Percentiles rank a stretch among this genome's conserved stretches.
Evolutionary conservation across 805 yeast species (phyloP).

Genomic region (Starmerella lactis-condensi): DNA sequence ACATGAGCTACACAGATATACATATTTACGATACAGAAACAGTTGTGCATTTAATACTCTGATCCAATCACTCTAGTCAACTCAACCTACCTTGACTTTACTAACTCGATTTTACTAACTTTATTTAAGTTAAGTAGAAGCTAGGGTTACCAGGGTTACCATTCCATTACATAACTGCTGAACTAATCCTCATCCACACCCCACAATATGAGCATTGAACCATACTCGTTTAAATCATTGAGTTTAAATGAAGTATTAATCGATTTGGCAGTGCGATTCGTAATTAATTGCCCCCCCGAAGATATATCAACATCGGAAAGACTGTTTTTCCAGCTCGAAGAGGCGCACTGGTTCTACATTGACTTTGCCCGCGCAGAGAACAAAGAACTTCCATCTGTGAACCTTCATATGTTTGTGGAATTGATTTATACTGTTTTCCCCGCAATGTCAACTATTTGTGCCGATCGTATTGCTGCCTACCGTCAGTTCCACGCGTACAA

Average conservation of each 20-base stretch:
- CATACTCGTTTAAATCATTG: too few relatives aligned
- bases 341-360: constrained; percentile 93
- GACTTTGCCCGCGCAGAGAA: constrained; percentile 62
- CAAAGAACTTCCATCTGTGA: constrained; percentile 57
- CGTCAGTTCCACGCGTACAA: constrained; percentile 69
- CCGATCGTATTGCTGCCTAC: constrained; percentile 38
- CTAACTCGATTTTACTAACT: too few relatives aligned
- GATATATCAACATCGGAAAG: constrained; percentile 68
- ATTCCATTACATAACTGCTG: too few relatives aligned
- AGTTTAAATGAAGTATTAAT: constrained; percentile 18
- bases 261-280: constrained; percentile 74
- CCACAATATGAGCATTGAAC: not conserved
- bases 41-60: too few relatives aligned
- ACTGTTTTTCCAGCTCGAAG: constrained; percentile 84
- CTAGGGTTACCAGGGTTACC: too few relatives aligned
- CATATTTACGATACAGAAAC: too few relatives aligned
- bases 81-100: too few relatives aligned
- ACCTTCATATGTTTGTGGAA: constrained; percentile 58
- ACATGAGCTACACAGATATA: too few relatives aligned
- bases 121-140: too few relatives aligned
- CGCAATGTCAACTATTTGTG: constrained; percentile 19
- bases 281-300: constrained; percentile 79
- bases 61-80: too few relatives aligned
- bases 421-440: constrained; percentile 66
- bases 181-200: too few relatives aligned